Percentiles rank a stretch among this genome's conserved stretches.
Evolutionary conservation across 305 asterid species (phyloP).

Genomic region (Fraxinus dipetala): DNA sequence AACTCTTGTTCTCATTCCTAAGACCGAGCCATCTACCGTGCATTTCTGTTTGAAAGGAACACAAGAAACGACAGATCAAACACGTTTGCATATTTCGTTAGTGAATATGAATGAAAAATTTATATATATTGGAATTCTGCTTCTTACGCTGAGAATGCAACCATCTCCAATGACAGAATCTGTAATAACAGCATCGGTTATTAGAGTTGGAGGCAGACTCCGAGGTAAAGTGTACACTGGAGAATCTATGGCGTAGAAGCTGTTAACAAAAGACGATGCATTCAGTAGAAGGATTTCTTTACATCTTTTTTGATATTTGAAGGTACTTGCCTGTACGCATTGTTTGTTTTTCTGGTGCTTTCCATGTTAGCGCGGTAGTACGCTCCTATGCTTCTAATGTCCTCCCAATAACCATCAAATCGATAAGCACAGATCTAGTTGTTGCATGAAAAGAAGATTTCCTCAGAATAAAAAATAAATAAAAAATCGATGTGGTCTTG

Average conservation of each 20-base stretch:
- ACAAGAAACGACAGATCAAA: background rate
- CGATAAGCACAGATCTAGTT: slow-evolving; percentile 50
- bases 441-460: background rate
- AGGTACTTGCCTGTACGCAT: slow-evolving; percentile 49
- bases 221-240: slow-evolving; percentile 82
- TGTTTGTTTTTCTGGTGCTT: slow-evolving; percentile 39
- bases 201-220: slow-evolving; percentile 73
- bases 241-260: slow-evolving; percentile 56
- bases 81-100: background rate
- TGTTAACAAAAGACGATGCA: slow-evolving; percentile 28
- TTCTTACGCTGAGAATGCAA: slow-evolving; percentile 67
- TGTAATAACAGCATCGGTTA: slow-evolving; percentile 58
- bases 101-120: background rate
- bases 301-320: slow-evolving; percentile 10
- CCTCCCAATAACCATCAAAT: slow-evolving; percentile 81
- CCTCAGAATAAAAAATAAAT: background rate
- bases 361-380: slow-evolving; percentile 73
- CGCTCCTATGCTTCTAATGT: slow-evolving; percentile 69
- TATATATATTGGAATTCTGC: background rate
- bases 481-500: background rate
- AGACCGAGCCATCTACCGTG: slow-evolving; percentile 60
- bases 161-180: slow-evolving; percentile 77
- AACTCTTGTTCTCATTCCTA: slow-evolving; percentile 71
- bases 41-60: slow-evolving; percentile 51
- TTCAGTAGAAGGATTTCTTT: background rate